A percentile compares a stretch with the other conserved stretches of the same genome.
phyloP scores from a whole-genome alignment of 1,139 yeast species.

The Nadsonia commutata region DNA sequence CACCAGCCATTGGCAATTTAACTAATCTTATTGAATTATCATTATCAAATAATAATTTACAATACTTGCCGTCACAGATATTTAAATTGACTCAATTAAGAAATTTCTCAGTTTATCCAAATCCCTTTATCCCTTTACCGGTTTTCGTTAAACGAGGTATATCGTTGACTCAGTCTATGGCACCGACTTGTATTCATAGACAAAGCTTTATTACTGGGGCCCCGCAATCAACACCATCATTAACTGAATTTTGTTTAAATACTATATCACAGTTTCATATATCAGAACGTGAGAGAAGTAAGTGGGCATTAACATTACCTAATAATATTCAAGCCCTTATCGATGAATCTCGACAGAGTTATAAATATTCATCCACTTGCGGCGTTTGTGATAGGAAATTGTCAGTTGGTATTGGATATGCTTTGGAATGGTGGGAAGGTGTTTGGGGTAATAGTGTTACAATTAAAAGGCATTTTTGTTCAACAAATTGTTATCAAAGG shows the following conservation, averaged over 20 bases:
- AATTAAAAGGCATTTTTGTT: slow-evolving; percentile 12
- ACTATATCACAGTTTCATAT: neutral
- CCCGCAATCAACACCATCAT: neutral
- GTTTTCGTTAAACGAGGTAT: too few species aligned
- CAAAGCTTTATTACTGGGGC: neutral
- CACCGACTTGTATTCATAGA: neutral
- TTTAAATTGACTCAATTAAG: slow-evolving; percentile 29
- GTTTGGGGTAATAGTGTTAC: slow-evolving; percentile 3
- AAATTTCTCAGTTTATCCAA: slow-evolving; percentile 36
- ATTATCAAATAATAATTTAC: slow-evolving; percentile 36
- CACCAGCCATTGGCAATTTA: slow-evolving; percentile 37
- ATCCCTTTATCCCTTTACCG: slow-evolving; percentile 21
- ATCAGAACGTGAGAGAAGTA: slow-evolving; percentile 7
- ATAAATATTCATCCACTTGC: slow-evolving; percentile 22
- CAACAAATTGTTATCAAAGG: neutral
- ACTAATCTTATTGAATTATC: slow-evolving; percentile 33
- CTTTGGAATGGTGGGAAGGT: slow-evolving; percentile 46
- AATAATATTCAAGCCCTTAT: slow-evolving; percentile 29
- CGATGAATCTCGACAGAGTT: slow-evolving; percentile 16
- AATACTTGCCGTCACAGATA: slow-evolving; percentile 41
- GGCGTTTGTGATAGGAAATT: slow-evolving; percentile 32
- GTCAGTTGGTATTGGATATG: slow-evolving; percentile 38
- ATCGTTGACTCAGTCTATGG: slow-evolving; percentile 9
- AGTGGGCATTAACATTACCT: slow-evolving; percentile 8
- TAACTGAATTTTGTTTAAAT: neutral